Evolutionary conservation across 805 yeast genomes (phyloP).

Genomic region (Candida namnaoensis): DNA sequence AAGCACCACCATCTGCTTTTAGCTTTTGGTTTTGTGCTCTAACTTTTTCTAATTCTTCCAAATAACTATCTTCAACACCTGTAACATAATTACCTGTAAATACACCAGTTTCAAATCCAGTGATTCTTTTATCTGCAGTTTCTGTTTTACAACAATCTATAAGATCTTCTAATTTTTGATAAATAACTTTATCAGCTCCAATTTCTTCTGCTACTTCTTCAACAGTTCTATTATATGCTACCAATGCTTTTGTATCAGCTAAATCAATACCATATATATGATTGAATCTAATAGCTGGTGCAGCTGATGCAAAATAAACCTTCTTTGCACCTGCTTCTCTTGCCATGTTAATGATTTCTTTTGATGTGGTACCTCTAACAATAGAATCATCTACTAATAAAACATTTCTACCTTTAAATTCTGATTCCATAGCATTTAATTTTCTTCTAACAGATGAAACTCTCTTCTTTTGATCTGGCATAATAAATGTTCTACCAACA

Average conservation of each 20-base stretch:
- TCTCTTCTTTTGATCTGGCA: conserved; percentile 96
- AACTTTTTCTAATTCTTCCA: conserved; percentile 72
- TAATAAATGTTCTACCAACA: conserved; percentile 95
- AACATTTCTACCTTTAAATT: conserved; percentile 78
- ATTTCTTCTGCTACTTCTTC: conserved; percentile 67
- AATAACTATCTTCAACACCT: conserved; percentile 82
- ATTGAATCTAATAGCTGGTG: conserved; percentile 95
- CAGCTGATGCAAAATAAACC: conserved; percentile 95
- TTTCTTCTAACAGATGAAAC: conserved; percentile 90
- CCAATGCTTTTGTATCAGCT: conserved; percentile 90
- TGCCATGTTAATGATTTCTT: conserved; percentile 97
- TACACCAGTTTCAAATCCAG: conserved; percentile 89
- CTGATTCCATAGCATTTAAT: conserved; percentile 92
- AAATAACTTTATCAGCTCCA: conserved; percentile 88
- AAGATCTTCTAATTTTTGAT: conserved; percentile 79
- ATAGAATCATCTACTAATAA: conserved; percentile 93
- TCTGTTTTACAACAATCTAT: conserved; percentile 63
- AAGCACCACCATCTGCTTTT: conserved; percentile 22
- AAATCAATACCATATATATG: conserved; percentile 97
- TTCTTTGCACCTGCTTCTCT: conserved; percentile 93
- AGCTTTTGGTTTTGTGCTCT: conserved; percentile 69
- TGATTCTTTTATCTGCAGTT: conserved; percentile 25
- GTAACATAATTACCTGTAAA: conserved; percentile 92
- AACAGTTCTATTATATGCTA: conserved; percentile 73
- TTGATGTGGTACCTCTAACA: conserved; percentile 95